Evolutionary conservation across 768 basidiomycete species (phyloP), one percentile per base, ranked within the genome.

Genomic region (Panaeolus papilionaceus): DNA sequence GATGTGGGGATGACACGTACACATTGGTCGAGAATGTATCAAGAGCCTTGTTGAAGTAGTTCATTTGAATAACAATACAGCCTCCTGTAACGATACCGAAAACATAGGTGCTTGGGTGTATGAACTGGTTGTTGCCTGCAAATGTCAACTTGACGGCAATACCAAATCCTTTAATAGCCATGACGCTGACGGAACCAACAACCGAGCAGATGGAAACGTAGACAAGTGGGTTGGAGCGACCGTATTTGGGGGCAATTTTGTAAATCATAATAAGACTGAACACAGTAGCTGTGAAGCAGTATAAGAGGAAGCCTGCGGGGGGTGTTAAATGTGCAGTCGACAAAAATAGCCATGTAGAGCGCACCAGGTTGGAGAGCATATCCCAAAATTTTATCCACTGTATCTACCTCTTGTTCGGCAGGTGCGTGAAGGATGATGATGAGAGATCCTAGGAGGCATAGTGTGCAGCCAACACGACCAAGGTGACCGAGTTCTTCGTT

Each of bases 101-200:
- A 28, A 99, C 88, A 77, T 98, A 99, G n/a, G 98, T 99, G 76
- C 94, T 95, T 42, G 92, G 90, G 75, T 96, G 94, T 0, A 91
- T 88, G 75, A 99, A 93, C 79, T 99, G 98, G 78, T 99, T 99
- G 75, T 94, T 93, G 58, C 97, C 96, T 10, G 88, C 86, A 67
- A 98, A 81, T 0, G 96, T 99, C 66, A 99, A 86, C 79, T 99
- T 99, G 74, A 99, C 87, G 2, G 98, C 97, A 61, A 98, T 91
- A 54, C 98, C 98, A 73, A 99, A 95, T 61, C 96, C 97, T 82
- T 99, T 99, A 84, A 98, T 93, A 47, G 95, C 92, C 98, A 99
- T 99, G 80, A 99, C 89, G n/a, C 95, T 95, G 51, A 99, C 89
- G 38, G 94, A 96, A 11, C 98, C 98, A 51, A 95, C 95, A 66